Evolutionary conservation across 2,329 filamentous ascomycete genomes (phyloP), one percentile per base, ranked within the genome.

Genomic region (Phialemonium atrogriseum): DNA sequence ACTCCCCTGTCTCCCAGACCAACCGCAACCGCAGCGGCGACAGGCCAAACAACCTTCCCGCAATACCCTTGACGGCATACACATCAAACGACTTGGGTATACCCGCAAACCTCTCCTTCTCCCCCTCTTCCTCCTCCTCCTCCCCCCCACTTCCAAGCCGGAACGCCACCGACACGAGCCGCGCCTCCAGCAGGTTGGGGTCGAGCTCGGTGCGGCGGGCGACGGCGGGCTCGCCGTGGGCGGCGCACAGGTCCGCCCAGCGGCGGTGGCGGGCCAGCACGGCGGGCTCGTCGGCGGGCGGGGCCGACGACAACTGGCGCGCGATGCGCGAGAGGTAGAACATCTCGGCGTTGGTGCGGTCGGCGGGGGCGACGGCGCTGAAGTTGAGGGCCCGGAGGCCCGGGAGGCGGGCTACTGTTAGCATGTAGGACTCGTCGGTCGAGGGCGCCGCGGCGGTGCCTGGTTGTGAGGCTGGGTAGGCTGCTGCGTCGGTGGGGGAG

Each of bases 251-350:
- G 38, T 78, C 78, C 0, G 53, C 47, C 52, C 84, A 96, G 5
- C 86, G 70, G 7, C 77, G 79, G 54, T 96, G 87, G 4, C 62
- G 57, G 1, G 52, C 56, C 4, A 83, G 52, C 0, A 94, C 68
- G 2, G 60, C 58, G 1, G 55, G 57, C 42, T 79, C 61, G 26
- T 67, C 70, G 3, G 63, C 55, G 34, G 73, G 66, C 0, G 74
- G 61, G 0, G 75, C 70, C 4, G 67, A 60, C 1, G 77, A 70
- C 23, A 95, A 64, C 50, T 91, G 84, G 40, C 77, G 78, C 9
- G 73, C 83, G 36, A 95, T 91, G 33, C 83, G 73, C 1, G 80
- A 84, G 9, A 96, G 73, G 54, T 98, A 98, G 54, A 94, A 98
- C 48, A 89, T 80, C 46, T 96, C 91, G 5, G 87, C 87, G 48